Conservation (phyloP, 2,329 filamentous ascomycete genomes). For the Tetracladium maxilliforme region DNA sequence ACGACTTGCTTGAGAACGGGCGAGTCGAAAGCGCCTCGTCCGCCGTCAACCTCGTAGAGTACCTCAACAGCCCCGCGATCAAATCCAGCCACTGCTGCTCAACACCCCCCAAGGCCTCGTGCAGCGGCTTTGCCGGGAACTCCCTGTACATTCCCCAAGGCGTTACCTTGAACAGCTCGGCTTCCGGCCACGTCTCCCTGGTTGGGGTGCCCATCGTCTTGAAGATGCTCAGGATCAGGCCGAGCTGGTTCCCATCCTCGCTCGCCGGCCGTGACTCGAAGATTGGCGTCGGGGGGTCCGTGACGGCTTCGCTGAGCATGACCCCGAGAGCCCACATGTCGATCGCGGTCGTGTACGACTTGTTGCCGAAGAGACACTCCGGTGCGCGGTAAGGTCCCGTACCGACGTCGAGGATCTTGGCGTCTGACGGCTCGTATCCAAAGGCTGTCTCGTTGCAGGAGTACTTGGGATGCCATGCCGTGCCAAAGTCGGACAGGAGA, state of each 20-base stretch:
- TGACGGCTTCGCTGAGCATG: conserved; percentile 64
- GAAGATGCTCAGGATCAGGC: conserved; percentile 85
- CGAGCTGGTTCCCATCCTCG: conserved; percentile 82
- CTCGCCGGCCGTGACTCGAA: conserved; percentile 63
- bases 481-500: conserved; percentile 82
- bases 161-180: conserved; percentile 46
- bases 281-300: conserved; percentile 39
- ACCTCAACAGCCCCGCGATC: conserved; percentile 53
- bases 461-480: conserved; percentile 60
- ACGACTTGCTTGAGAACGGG: too few species aligned
- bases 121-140: conserved; percentile 57
- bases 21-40: conserved; percentile 39
- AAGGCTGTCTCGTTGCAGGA: conserved; percentile 24
- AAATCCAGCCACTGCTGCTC: conserved; percentile 46
- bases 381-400: conserved; percentile 85
- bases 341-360: conserved; percentile 52
- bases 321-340: conserved; percentile 87
- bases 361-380: conserved; percentile 78
- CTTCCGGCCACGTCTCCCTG: conserved; percentile 70
- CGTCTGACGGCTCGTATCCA: conserved; percentile 43
- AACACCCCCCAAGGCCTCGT: conserved; percentile 48
- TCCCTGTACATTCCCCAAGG: conserved; percentile 84
- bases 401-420: conserved; percentile 84
- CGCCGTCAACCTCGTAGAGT: conserved; percentile 61
- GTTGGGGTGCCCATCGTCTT: conserved; percentile 80